Evolutionary conservation across 768 basidiomycete species (phyloP).

Genomic region (Suillus fuscotomentosus): DNA sequence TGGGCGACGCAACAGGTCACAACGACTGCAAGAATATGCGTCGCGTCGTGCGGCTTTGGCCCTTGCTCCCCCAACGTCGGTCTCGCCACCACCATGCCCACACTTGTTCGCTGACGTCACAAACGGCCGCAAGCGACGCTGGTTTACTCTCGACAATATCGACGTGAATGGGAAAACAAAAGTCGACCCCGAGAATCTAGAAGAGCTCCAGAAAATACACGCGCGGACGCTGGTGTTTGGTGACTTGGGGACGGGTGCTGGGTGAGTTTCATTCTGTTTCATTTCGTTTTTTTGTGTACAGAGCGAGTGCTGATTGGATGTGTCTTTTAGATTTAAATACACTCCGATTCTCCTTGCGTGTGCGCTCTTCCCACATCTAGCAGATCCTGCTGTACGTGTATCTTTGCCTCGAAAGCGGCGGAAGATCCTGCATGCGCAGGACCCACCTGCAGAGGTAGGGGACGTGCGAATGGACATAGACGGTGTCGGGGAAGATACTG

Average conservation of each 20-base stretch:
- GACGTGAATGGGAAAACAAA: constrained; percentile 19
- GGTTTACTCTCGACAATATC: constrained; percentile 21
- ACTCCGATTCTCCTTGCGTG: constrained; percentile 40
- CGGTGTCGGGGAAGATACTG: constrained; percentile 7
- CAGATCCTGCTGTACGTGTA: constrained; percentile 12
- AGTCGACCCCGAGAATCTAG: constrained; percentile 25
- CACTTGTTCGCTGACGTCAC: constrained; percentile 28
- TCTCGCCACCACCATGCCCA: constrained; percentile 26
- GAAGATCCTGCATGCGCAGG: constrained; percentile 13
- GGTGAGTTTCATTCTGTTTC: constrained; percentile 34
- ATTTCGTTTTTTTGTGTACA: neutral
- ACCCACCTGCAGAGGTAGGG: constrained; percentile 2
- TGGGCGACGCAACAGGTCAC: constrained; percentile 59
- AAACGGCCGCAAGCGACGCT: constrained; percentile 30
- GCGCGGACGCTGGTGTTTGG: constrained; percentile 51
- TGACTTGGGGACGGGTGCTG: constrained; percentile 35
- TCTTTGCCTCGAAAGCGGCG: constrained; percentile 27
- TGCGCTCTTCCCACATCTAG: constrained; percentile 42
- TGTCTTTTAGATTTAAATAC: constrained; percentile 49
- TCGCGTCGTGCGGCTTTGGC: constrained; percentile 51
- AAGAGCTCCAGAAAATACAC: constrained; percentile 41
- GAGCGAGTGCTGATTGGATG: neutral
- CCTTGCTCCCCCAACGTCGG: constrained; percentile 17
- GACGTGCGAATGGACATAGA: constrained; percentile 11
- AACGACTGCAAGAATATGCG: constrained; percentile 66